phyloP scores from a whole-genome alignment of 176 grass and related monocot species.

The Oropetium thomaeum region DNA sequence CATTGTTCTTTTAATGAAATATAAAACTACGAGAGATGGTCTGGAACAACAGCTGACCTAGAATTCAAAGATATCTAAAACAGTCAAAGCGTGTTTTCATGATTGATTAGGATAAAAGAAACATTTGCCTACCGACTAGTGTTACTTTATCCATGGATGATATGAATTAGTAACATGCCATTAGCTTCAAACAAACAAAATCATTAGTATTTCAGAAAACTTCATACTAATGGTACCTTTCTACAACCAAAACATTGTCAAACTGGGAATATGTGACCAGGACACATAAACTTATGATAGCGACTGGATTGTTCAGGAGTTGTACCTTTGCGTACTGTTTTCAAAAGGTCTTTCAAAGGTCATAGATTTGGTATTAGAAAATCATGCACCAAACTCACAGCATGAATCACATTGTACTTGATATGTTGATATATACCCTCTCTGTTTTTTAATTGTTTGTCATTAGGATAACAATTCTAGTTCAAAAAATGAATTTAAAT shows the following conservation, averaged over 20 bases:
- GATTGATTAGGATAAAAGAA: slow-evolving; percentile 12
- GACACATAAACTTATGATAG: slow-evolving; percentile 7
- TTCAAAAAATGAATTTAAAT: too few relatives aligned
- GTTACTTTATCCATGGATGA: slow-evolving; percentile 10
- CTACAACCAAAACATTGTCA: slow-evolving; percentile 25
- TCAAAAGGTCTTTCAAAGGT: too few relatives aligned
- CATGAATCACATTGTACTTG: too few relatives aligned
- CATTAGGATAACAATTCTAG: too few relatives aligned
- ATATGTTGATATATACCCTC: too few relatives aligned
- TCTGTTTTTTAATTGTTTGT: too few relatives aligned
- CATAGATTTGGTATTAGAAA: slow-evolving; percentile 34
- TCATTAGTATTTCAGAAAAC: slow-evolving; percentile 1
- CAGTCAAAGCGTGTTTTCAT: not conserved
- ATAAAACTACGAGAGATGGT: not conserved
- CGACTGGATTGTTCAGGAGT: slow-evolving; percentile 24
- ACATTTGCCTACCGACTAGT: not conserved
- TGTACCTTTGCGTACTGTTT: slow-evolving; percentile 28
- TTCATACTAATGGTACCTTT: slow-evolving; percentile 5
- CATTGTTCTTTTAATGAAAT: not conserved
- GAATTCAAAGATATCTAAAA: slow-evolving; percentile 28
- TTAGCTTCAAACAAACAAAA: not conserved
- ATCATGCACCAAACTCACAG: too few relatives aligned
- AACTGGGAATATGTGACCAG: slow-evolving; percentile 8
- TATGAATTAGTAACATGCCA: not conserved
- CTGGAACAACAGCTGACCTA: slow-evolving; percentile 17